phyloP scores from a whole-genome alignment of 164 flowering plant species.

The Pachysandra terminalis region DNA sequence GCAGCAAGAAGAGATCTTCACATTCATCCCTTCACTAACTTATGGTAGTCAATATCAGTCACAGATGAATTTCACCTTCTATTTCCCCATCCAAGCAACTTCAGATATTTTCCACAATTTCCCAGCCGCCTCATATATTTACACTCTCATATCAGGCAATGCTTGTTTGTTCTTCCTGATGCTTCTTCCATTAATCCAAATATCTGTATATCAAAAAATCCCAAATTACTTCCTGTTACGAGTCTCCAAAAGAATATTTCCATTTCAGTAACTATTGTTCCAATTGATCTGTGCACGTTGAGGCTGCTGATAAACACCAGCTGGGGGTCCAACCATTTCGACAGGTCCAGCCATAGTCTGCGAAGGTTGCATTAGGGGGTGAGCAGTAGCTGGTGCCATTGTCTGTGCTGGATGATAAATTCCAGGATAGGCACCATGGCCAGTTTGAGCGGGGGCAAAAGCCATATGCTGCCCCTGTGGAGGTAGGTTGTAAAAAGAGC shows the following conservation, averaged over 20 bases:
- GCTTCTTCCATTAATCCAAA: conserved; percentile 1
- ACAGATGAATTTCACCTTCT: conserved; percentile 29
- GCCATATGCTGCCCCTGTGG: conserved; percentile 85
- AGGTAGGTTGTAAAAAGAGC: conserved; percentile 74
- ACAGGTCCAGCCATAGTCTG: conserved; percentile 72
- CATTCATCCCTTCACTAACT: conserved; percentile 30
- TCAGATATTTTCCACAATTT: conserved; percentile 18
- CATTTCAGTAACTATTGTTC: conserved; percentile 67
- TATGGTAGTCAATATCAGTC: conserved; percentile 31
- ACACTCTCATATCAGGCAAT: conserved; percentile 29
- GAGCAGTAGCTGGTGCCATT: conserved; percentile 53
- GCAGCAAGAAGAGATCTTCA: conserved; percentile 32
- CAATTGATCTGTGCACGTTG: conserved; percentile 82
- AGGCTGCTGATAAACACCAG: conserved; percentile 74
- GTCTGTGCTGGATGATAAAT: conserved; percentile 76
- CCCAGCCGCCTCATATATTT: conserved; percentile 30
- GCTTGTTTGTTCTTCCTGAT: conserved; percentile 8
- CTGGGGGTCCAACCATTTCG: conserved; percentile 73
- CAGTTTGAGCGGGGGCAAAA: conserved; percentile 63
- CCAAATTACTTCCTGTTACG: conserved; percentile 8
- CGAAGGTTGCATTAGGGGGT: conserved; percentile 76
- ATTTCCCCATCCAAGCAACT: conserved; percentile 24
- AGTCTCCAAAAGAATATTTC: conserved; percentile 1
- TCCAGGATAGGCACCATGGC: conserved; percentile 65
- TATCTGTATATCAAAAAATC: not conserved